phyloP scores from a whole-genome alignment of 768 basidiomycete genomes.

The Trametes punicea region DNA sequence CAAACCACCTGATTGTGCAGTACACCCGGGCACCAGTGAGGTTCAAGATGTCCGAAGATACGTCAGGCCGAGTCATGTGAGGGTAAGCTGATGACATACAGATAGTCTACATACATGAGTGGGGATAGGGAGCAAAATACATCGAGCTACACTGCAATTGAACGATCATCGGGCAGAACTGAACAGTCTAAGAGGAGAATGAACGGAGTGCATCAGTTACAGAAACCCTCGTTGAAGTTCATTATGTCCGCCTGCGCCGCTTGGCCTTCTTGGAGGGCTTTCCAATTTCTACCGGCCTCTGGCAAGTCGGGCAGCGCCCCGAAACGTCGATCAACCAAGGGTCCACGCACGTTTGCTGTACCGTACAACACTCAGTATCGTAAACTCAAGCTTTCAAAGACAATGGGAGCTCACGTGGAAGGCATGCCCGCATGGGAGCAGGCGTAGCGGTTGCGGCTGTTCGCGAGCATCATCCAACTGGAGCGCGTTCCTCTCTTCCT shows the following conservation, averaged over 20 bases:
- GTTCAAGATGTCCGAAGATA: too few species aligned
- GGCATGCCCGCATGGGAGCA: conserved; percentile 80
- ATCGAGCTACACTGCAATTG: neutral
- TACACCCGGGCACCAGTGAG: too few species aligned
- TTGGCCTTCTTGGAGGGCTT: conserved; percentile 20
- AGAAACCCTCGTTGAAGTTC: too few species aligned
- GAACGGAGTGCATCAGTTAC: neutral
- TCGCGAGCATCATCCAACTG: conserved; percentile 70
- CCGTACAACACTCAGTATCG: conserved; percentile 1
- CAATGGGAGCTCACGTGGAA: conserved; percentile 67
- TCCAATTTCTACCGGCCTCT: conserved; percentile 58
- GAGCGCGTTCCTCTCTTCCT: conserved; percentile 42
- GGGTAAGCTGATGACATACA: neutral
- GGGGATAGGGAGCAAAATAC: neutral
- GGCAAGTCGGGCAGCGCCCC: conserved; percentile 86
- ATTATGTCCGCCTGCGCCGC: conserved; percentile 6
- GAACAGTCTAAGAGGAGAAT: neutral
- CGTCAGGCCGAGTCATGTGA: neutral
- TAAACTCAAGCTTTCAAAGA: neutral
- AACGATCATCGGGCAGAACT: neutral
- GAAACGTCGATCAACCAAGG: conserved; percentile 86
- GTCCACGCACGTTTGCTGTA: conserved; percentile 78
- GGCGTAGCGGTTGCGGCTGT: conserved; percentile 71
- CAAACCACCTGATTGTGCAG: too few species aligned
- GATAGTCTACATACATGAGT: neutral